phyloP scores from a whole-genome alignment of 73 alveolate species.

The Paraurostyla sp. region DNA sequence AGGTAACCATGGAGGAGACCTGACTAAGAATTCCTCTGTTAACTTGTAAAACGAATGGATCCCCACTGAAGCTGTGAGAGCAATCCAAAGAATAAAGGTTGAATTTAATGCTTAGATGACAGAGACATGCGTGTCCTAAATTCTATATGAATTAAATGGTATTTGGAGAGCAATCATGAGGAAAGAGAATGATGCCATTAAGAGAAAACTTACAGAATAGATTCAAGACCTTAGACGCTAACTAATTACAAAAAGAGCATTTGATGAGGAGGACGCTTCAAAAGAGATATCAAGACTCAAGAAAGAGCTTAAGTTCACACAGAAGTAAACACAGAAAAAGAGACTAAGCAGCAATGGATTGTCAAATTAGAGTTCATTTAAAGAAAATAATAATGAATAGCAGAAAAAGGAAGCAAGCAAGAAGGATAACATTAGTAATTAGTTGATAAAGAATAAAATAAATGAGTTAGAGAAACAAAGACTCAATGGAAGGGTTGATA shows the following conservation, averaged over 20 bases:
- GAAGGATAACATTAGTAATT: not conserved
- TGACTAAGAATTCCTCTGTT: not conserved
- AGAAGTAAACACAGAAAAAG: not conserved
- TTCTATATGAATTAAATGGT: conserved; percentile 35
- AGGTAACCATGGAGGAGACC: not conserved
- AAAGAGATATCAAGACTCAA: conserved; percentile 33
- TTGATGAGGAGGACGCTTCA: conserved; percentile 51
- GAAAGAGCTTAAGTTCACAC: conserved; percentile 38
- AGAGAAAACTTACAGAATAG: not conserved
- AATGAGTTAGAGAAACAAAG: conserved; percentile 1
- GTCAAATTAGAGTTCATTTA: not conserved
- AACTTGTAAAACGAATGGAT: conserved; percentile 32
- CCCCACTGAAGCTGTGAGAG: conserved; percentile 61
- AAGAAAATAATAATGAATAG: not conserved
- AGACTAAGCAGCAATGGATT: not conserved
- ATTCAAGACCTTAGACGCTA: conserved; percentile 30
- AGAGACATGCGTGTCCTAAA: conserved; percentile 52
- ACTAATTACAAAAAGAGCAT: conserved; percentile 47
- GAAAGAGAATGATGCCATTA: conserved; percentile 42
- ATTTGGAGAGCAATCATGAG: conserved; percentile 54
- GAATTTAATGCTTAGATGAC: conserved; percentile 44
- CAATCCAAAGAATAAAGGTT: conserved; percentile 25
- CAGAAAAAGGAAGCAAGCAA: too few species aligned
- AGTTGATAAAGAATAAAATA: conserved; percentile 4
- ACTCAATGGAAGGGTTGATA: not conserved